Evolutionary conservation across 139 green algal genomes (phyloP).

Genomic region (Deuterostichococcus epilithicus): DNA sequence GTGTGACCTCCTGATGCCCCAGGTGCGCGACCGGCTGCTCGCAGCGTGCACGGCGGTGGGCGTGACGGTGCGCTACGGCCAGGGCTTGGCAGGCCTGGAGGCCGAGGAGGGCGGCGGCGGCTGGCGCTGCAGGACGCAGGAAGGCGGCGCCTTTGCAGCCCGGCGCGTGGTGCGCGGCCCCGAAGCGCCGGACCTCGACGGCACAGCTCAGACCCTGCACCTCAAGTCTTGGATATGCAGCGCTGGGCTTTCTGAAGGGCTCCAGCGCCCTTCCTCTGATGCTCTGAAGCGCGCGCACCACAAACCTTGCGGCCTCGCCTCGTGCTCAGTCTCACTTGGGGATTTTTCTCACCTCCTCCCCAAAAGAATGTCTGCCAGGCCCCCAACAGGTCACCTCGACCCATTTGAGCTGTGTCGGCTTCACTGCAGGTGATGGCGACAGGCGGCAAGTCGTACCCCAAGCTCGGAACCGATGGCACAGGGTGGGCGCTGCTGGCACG

Average conservation of each 20-base stretch:
- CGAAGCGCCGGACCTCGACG: not conserved
- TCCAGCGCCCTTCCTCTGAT: too few species aligned
- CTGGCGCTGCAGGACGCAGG: conserved; percentile 9
- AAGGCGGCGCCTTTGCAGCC: conserved; percentile 7
- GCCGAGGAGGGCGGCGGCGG: not conserved
- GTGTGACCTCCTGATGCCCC: conserved; percentile 3
- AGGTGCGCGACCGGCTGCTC: conserved; percentile 54
- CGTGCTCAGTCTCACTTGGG: too few species aligned
- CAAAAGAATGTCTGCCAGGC: conserved; percentile 9
- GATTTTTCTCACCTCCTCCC: too few species aligned
- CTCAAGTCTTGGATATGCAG: too few species aligned
- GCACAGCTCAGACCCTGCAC: too few species aligned
- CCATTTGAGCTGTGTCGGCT: conserved; percentile 7
- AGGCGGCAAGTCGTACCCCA: conserved; percentile 78
- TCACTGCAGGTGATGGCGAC: conserved; percentile 54
- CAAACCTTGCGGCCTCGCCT: too few species aligned
- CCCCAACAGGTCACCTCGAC: not conserved
- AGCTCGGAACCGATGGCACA: conserved; percentile 80
- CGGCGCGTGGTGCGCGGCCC: conserved; percentile 4
- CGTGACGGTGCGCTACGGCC: conserved; percentile 37
- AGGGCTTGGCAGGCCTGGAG: conserved; percentile 39
- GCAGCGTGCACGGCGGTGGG: conserved; percentile 46
- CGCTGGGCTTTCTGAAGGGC: too few species aligned
- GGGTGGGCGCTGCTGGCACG: conserved; percentile 45
- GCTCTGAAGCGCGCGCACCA: too few species aligned